Base-by-base conservation (phyloP, 805 yeast species). In the Diddensiella caesifluorescens region DNA sequence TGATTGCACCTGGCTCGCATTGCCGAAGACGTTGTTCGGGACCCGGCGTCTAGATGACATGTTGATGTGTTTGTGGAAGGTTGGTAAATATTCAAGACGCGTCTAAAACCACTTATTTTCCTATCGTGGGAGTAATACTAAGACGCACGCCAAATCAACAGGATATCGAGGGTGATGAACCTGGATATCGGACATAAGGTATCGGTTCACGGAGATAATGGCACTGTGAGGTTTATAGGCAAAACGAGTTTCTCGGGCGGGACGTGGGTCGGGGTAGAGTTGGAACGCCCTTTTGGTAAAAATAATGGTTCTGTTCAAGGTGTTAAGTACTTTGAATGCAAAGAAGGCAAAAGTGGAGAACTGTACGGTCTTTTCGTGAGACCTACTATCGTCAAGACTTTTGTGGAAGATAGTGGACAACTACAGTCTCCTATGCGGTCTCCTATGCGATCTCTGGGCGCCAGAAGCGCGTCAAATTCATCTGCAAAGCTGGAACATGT, bases 221-320 rank as follows among this genome's bases (percentile, higher is more conserved):
- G 56, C 1, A 63, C 68, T 12, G 70, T 90, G 22, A 65, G 72
- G 42, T 90, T 64, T 54, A 61, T 87, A 10, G 97, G 97, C 2
- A 62, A 63, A 28, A 68, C 76, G 0, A 75, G 71, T 29, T 73
- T 88, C 22, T 51, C 61, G 1, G 46, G 55, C 1, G 55, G 59
- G 1, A 53, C 52, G 4, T 90, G 97, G 96, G 72, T 83, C 22
- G 97, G 97, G 0, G 73, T 90, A 3, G 85, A 81, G 53, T 77
- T 89, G 47, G 90, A 83, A 50, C 83, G 80, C 48, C 88, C 96
- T 0, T 72, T 73, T 3, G 97, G 97, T 3, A 85, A 82, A 60
- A 87, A 89, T 54, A 75, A 86, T 55, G 97, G 97, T 0, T 63
- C 75, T 16, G 69, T 87, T 22, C 76, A 77, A 23, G 88, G 85